Evolutionary conservation across 768 basidiomycete species (phyloP), one percentile per base, ranked within the genome.

Genomic region (Butyriboletus loyo): DNA sequence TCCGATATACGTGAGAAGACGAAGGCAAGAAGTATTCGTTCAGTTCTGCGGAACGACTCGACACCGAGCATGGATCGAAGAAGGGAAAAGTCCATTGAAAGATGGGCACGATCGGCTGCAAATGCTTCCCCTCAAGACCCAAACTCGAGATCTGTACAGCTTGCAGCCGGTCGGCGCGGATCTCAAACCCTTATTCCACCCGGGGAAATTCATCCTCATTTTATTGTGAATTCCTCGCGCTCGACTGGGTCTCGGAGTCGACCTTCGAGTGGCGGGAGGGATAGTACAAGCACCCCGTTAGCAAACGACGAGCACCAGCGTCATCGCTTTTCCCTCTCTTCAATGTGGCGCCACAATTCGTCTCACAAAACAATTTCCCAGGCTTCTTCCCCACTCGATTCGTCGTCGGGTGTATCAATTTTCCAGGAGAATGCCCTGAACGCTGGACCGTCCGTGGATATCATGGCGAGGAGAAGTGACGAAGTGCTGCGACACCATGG

Each of bases 401-500:
- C 52, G 56, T 78, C 56, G 57, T 69, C 55, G 44, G 68, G 54
- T 39, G 65, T 58, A 53, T 73, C 57, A 38, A 57, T 57, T 56
- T 73, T 28, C 50, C 68, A 56, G 22, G 59, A 57, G 5, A 61
- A 53, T 25, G 44, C 55, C 21, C 21, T 57, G 19, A 59, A 60
- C 28, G 55, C 52, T 27, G 57, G 63, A 4, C 49, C 55, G 3
- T 45, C 64, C 9, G 27, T 56, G 3, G 67, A 68, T 51, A 55
- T 67, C 37, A 54, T 53, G 41, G 56, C 64, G 17, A 61, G 67
- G 47, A 54, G 67, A 43, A 83, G 82, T 59, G 81, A 77, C 54
- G 83, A 83, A 57, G 78, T 64, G 13, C 59, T 68, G 50, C 63
- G 68, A 38, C 66, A 66, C 14, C 63, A 55, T n/a, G 66, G 62